Conservation (phyloP, 2,329 filamentous ascomycete genomes). For the Monilinia fructigena region DNA sequence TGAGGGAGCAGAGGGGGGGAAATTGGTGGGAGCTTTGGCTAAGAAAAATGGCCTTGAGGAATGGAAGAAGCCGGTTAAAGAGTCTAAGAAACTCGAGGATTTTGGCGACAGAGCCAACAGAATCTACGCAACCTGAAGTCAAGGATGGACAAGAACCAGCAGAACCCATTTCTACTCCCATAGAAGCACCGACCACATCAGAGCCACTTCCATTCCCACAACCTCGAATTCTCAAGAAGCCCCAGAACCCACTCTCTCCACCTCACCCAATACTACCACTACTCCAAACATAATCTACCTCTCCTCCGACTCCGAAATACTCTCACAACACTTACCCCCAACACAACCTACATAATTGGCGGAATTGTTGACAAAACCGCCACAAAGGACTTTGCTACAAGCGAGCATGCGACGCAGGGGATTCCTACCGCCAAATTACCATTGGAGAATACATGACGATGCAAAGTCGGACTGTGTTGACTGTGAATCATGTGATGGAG, state of each 20-base stretch:
- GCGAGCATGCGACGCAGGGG: conserved; percentile 69
- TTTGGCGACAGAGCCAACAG: background rate
- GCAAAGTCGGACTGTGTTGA: conserved; percentile 78
- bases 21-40: conserved; percentile 51
- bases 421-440: conserved; percentile 84
- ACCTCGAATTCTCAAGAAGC: background rate
- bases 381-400: conserved; percentile 94
- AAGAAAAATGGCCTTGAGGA: conserved; percentile 19
- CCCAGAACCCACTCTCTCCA: conserved; percentile 58
- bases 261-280: conserved; percentile 74
- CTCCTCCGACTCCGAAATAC: conserved; percentile 88
- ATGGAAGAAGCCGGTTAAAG: conserved; percentile 6
- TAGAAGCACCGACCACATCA: background rate
- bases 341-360: conserved; percentile 89
- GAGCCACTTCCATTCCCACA: background rate
- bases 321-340: conserved; percentile 77
- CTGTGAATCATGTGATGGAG: conserved; percentile 94
- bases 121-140: background rate
- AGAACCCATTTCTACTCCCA: background rate
- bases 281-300: conserved; percentile 70
- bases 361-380: conserved; percentile 94
- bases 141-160: background rate
- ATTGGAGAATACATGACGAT: conserved; percentile 96
- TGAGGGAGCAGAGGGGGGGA: conserved; percentile 59
- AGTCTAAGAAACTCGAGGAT: background rate